Evolutionary conservation across 306 rosid genomes (phyloP), one percentile per base, ranked within the genome.

Genomic region (Geum urbanum): DNA sequence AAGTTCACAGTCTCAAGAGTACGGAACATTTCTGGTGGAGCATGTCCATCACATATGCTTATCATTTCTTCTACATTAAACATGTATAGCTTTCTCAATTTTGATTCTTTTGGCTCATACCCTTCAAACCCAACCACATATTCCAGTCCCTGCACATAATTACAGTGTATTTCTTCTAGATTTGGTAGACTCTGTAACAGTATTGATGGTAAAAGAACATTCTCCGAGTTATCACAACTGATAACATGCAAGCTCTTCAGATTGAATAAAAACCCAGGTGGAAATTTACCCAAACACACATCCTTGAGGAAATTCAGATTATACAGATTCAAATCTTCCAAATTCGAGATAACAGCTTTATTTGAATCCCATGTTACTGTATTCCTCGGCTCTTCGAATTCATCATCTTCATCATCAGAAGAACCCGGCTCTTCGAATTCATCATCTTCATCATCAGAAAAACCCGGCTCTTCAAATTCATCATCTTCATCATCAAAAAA

Each of bases 31-130:
- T 6, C n/a, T 1, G 4, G n/a, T 56, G 61, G 40, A 2, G n/a
- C 8, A 0, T 40, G 39, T 22, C 61, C 61, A 2, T 5, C 24
- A 22, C 39, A 22, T 4, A 56, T 22, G 32, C 39, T 56, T 9
- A 0, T 11, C 2, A 56, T 0, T 4, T 3, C 6, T 0, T 0
- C 0, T 11, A 10, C 40, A 56, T 0, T 0, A 1, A 7, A 0
- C 70, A 69, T 14, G 9, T 4, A 5, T 19, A 76, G 15, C n/a
- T n/a, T 51, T 32, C n/a, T 69, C 48, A 70, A 15, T 5, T 58
- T 69, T 4, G 49, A 32, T 8, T 64, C 9, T 8, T 15, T 4
- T 6, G 1, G 46, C 9, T 59, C 49, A 2, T 6, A 45, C 27
- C 57, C 57, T 52, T 52, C 12, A 0, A 11, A 52, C 5, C 41